Conservation (phyloP, 2,329 filamentous ascomycete genomes). For the Knoxdaviesia capensis region DNA sequence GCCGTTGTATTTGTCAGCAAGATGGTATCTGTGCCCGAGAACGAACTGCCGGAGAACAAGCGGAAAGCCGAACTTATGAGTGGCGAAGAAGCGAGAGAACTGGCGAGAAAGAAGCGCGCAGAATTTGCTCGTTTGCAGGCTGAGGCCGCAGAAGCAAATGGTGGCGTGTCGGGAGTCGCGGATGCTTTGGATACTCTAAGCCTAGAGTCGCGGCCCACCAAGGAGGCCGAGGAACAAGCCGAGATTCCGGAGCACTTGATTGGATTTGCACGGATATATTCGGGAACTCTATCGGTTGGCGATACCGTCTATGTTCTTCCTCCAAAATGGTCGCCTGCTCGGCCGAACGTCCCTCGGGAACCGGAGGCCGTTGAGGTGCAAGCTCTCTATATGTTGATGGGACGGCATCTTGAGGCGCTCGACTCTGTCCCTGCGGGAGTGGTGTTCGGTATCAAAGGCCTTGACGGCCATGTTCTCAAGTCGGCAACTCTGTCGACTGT, state of each 20-base stretch:
- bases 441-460: conserved; percentile 82
- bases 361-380: conserved; percentile 71
- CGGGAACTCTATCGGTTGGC: conserved; percentile 71
- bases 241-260: conserved; percentile 73
- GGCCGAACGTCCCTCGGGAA: conserved; percentile 49
- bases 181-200: conserved; percentile 17
- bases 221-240: conserved; percentile 31
- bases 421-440: conserved; percentile 78
- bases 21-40: conserved; percentile 89
- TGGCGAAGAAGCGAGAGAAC: conserved; percentile 73
- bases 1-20: conserved; percentile 94
- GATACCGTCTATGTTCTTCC: conserved; percentile 81
- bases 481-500: conserved; percentile 85
- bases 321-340: conserved; percentile 77
- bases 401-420: conserved; percentile 65
- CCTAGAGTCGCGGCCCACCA: conserved; percentile 27
- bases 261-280: conserved; percentile 86
- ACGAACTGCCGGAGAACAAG: conserved; percentile 76
- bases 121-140: conserved; percentile 69
- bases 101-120: conserved; percentile 73
- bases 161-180: conserved; percentile 12
- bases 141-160: conserved; percentile 22
- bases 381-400: conserved; percentile 90
- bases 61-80: conserved; percentile 51
- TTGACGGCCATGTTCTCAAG: conserved; percentile 88